A percentile compares a stretch with the other conserved stretches of the same genome.
phyloP scores from a whole-genome alignment of 1,284 basidiomycete genomes.

The Cutaneotrichosporon mucoides region DNA sequence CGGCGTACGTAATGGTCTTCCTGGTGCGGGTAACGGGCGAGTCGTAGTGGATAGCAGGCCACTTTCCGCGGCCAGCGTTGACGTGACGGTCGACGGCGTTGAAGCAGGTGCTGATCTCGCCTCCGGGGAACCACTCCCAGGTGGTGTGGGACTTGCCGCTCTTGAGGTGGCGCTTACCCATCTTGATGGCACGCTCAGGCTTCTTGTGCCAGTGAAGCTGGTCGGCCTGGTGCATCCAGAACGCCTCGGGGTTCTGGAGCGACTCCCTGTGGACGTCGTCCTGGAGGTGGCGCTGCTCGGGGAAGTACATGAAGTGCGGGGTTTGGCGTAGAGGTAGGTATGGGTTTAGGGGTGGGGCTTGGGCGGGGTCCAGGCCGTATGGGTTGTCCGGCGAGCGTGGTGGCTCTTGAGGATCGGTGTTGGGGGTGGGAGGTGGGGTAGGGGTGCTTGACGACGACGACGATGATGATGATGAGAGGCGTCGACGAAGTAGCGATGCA shows the following conservation, averaged over 20 bases:
- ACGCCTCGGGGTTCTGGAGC: constrained; percentile 19
- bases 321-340: not conserved
- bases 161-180: constrained; percentile 8
- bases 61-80: constrained; percentile 15
- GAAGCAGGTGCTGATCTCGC: constrained; percentile 21
- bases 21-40: constrained; percentile 19
- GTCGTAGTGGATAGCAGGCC: constrained; percentile 22
- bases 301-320: constrained; percentile 1
- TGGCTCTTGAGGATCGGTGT: too few species aligned
- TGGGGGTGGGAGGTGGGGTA: too few species aligned
- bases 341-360: not conserved
- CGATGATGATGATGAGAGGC: not conserved
- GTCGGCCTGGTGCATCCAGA: constrained; percentile 22
- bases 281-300: constrained; percentile 12
- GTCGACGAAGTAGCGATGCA: not conserved
- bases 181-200: constrained; percentile 11
- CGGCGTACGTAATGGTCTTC: constrained; percentile 61
- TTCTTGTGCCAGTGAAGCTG: constrained; percentile 23
- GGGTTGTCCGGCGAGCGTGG: not conserved
- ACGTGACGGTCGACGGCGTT: constrained; percentile 24
- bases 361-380: not conserved
- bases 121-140: constrained; percentile 26
- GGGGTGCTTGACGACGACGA: too few species aligned
- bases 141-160: constrained; percentile 13
- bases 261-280: constrained; percentile 19